These are phyloP conservation scores for Fusarium pseudonygamai DNA, from an alignment of 2,329 filamentous ascomycete genomes.

Conservation along the genomic window DNA sequence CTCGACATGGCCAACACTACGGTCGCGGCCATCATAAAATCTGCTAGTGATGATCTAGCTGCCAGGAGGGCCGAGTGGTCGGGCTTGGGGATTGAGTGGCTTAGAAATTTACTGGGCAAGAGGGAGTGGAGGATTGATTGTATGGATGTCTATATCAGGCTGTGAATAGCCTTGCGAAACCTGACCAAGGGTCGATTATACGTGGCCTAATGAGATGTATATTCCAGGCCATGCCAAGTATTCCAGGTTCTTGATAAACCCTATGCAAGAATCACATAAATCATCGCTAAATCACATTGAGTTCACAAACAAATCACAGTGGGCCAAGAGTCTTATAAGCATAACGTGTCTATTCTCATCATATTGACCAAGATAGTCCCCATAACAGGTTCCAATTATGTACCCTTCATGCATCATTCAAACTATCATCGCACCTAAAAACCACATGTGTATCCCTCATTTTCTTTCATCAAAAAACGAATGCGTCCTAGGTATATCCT, in stretches of 20 bases:
- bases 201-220: slow-evolving; percentile 9
- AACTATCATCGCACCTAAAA: slow-evolving; percentile 29
- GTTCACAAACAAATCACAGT: neutral
- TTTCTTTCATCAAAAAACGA: slow-evolving; percentile 40
- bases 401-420: slow-evolving; percentile 38
- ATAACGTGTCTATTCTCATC: slow-evolving; percentile 35
- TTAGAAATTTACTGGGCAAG: slow-evolving; percentile 81
- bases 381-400: slow-evolving; percentile 31
- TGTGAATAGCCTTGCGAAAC: slow-evolving; percentile 56
- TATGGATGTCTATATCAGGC: slow-evolving; percentile 84
- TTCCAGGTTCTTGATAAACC: neutral
- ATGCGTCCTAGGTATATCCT: slow-evolving; percentile 42
- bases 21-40: slow-evolving; percentile 71
- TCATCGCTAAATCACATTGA: slow-evolving; percentile 2
- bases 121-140: slow-evolving; percentile 93
- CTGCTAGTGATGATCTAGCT: slow-evolving; percentile 70
- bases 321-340: neutral
- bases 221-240: neutral
- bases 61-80: slow-evolving; percentile 72
- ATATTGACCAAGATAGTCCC: slow-evolving; percentile 14
- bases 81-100: slow-evolving; percentile 84
- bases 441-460: slow-evolving; percentile 23
- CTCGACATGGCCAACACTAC: slow-evolving; percentile 73
- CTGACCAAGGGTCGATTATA: neutral
- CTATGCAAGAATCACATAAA: neutral